phyloP scores from a whole-genome alignment of 306 rosid species.

The Oemleria cerasiformis region DNA sequence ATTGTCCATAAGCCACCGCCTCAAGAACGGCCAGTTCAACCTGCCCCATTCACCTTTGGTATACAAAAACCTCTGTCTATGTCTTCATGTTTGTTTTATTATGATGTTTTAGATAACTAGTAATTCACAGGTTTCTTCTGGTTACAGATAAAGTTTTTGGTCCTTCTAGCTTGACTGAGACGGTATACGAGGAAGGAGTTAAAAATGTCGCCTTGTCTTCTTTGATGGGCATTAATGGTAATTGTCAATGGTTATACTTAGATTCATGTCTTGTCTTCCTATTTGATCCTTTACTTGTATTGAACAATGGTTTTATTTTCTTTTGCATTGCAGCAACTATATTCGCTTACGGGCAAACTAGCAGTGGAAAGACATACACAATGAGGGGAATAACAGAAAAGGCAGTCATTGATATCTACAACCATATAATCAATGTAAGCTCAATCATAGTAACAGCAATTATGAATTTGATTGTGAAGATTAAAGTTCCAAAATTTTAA shows the following conservation, averaged over 20 bases:
- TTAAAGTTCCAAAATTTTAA: conserved; percentile 6
- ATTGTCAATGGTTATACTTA: background rate
- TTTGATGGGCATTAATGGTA: conserved; percentile 94
- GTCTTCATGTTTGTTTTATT: background rate
- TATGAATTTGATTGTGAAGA: conserved; percentile 4
- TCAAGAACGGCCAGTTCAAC: conserved; percentile 69
- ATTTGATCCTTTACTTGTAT: background rate
- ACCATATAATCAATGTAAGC: conserved; percentile 77
- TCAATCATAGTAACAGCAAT: background rate
- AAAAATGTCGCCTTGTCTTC: conserved; percentile 92
- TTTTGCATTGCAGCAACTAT: conserved; percentile 68
- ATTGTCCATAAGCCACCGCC: conserved; percentile 63
- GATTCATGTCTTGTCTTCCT: background rate
- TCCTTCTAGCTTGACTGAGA: conserved; percentile 61
- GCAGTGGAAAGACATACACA: conserved; percentile 98
- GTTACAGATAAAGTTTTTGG: conserved; percentile 90
- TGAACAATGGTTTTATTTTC: conserved; percentile 13
- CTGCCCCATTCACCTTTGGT: conserved; percentile 80
- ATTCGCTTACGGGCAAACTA: conserved; percentile 98
- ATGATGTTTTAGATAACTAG: background rate
- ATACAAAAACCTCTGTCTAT: conserved; percentile 14
- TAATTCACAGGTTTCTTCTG: conserved; percentile 17
- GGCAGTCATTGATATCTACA: conserved; percentile 89
- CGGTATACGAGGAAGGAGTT: conserved; percentile 95
- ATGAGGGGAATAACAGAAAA: conserved; percentile 99